Percentiles rank a stretch among this genome's conserved stretches.
Conservation (phyloP, 768 basidiomycete genomes). For the Termitomyces sp. region DNA sequence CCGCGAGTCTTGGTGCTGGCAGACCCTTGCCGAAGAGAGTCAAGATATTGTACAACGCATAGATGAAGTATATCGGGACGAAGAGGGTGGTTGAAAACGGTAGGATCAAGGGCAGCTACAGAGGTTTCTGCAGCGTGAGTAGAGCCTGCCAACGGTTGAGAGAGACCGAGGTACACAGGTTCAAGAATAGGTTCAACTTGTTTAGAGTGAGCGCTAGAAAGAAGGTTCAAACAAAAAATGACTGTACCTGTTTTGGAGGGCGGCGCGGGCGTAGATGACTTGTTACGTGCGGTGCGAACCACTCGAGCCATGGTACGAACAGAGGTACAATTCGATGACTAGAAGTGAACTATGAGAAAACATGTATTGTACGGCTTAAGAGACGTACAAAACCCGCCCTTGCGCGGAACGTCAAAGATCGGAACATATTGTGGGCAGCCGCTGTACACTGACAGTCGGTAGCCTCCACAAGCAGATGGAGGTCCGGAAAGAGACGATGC, state of each 20-base stretch:
- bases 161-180: constrained; percentile 62
- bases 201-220: background rate
- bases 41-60: constrained; percentile 84
- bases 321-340: background rate
- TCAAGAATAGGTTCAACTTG: constrained; percentile 34
- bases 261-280: background rate
- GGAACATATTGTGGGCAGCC: constrained; percentile 2
- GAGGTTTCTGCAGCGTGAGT: constrained; percentile 38
- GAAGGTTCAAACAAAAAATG: background rate
- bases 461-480: constrained; percentile 6
- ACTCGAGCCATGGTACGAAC: constrained; percentile 11
- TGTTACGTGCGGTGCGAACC: background rate
- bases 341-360: background rate
- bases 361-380: background rate
- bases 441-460: constrained; percentile 1
- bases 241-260: constrained; percentile 10
- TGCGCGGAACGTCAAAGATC: background rate
- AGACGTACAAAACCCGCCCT: constrained; percentile 4
- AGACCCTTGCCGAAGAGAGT: constrained; percentile 87
- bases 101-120: constrained; percentile 61
- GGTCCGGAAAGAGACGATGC: constrained; percentile 15
- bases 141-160: constrained; percentile 48
- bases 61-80: constrained; percentile 92
- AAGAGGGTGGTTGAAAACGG: constrained; percentile 87
- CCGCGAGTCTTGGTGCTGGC: constrained; percentile 89